Conservation (phyloP, 2,329 filamentous ascomycete genomes). For the Clonostachys solani region DNA sequence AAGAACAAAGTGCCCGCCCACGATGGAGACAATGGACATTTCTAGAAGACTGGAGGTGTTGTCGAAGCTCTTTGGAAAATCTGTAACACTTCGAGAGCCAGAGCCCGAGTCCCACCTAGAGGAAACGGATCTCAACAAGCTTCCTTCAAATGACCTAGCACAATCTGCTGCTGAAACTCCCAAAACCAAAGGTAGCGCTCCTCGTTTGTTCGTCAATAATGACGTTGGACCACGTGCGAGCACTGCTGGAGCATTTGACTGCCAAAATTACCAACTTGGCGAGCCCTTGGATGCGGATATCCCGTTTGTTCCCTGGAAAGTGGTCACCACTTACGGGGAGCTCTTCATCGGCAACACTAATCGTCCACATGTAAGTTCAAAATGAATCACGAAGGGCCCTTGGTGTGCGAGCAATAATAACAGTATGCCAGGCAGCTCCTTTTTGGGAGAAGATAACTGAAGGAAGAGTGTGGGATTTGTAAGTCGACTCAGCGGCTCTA, state of each 20-base stretch:
- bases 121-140: too few relatives aligned
- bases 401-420: constrained; percentile 3
- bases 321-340: constrained; percentile 54
- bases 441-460: constrained; percentile 59
- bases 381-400: neutral
- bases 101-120: neutral
- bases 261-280: constrained; percentile 12
- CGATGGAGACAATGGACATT: neutral
- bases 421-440: constrained; percentile 23
- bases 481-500: constrained; percentile 22
- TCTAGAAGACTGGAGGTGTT: neutral
- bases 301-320: constrained; percentile 44
- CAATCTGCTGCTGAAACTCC: too few relatives aligned
- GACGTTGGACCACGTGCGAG: neutral
- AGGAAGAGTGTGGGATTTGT: constrained; percentile 71
- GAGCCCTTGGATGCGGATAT: constrained; percentile 15
- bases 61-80: neutral
- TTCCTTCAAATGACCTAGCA: too few relatives aligned
- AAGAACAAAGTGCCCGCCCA: neutral
- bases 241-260: constrained; percentile 10
- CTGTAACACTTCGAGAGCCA: neutral
- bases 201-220: neutral
- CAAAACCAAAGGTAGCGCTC: neutral
- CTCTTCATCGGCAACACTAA: constrained; percentile 53
- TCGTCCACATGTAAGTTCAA: constrained; percentile 32